These are phyloP conservation scores for Chlorokybus atmophyticus DNA, from an alignment of 139 green algal species.

Conservation along the genomic window DNA sequence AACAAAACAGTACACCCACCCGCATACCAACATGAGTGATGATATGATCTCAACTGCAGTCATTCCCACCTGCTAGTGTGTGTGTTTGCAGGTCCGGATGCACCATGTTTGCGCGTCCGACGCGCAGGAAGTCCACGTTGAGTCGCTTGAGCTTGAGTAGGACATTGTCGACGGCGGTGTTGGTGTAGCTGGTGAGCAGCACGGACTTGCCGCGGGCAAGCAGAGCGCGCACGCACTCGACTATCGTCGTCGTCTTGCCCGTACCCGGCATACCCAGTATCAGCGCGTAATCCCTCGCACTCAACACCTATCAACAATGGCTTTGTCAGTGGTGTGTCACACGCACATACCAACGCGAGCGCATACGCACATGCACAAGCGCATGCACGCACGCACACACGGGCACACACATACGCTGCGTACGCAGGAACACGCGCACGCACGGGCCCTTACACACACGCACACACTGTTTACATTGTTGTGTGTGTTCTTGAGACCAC, in stretches of 20 bases:
- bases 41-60: too few species aligned
- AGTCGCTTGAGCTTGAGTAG: conserved; percentile 44
- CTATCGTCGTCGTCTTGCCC: conserved; percentile 32
- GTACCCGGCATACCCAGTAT: conserved; percentile 71
- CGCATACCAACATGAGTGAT: too few species aligned
- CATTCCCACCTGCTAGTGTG: too few species aligned
- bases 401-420: too few species aligned
- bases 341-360: too few species aligned
- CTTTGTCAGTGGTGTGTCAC: too few species aligned
- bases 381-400: too few species aligned
- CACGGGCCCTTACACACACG: too few species aligned
- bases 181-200: conserved; percentile 88
- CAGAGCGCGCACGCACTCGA: conserved; percentile 11
- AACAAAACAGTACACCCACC: too few species aligned
- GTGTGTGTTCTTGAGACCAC: neutral
- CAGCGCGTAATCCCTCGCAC: conserved; percentile 57
- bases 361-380: too few species aligned
- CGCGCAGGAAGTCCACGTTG: conserved; percentile 17
- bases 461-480: conserved; percentile 6
- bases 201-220: conserved; percentile 33
- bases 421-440: too few species aligned
- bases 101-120: conserved; percentile 1
- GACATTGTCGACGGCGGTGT: conserved; percentile 94
- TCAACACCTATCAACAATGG: conserved; percentile 32
- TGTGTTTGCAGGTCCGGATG: neutral